Percentiles rank a stretch among this genome's conserved stretches.
Conservation (phyloP, 345 rosid genomes). For the Euphorbia lathyris region DNA sequence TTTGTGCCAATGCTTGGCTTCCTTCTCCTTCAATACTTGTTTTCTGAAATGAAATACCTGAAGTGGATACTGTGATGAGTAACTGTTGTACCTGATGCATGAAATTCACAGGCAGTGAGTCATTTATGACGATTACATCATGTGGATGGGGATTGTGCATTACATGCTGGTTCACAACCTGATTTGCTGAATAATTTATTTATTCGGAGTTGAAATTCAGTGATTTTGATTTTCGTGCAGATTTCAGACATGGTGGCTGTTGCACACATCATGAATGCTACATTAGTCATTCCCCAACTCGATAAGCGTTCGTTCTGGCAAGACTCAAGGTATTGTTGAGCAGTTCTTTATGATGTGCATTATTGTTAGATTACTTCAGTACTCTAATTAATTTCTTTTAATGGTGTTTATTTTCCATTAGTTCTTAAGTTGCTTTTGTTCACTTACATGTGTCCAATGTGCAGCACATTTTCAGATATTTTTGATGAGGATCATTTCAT, state of each 20-base stretch:
- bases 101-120: neutral
- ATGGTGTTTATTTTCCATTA: neutral
- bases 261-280: slow-evolving; percentile 87
- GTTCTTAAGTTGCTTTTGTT: slow-evolving; percentile 8
- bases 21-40: too few relatives aligned
- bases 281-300: slow-evolving; percentile 82
- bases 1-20: too few relatives aligned
- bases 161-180: neutral
- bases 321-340: slow-evolving; percentile 67
- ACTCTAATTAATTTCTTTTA: neutral
- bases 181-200: neutral
- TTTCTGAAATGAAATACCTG: neutral
- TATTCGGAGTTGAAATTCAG: neutral
- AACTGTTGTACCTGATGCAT: neutral
- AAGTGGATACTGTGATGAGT: too few relatives aligned
- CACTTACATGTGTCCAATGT: slow-evolving; percentile 17
- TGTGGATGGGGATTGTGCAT: neutral
- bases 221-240: slow-evolving; percentile 35
- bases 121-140: neutral
- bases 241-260: slow-evolving; percentile 93
- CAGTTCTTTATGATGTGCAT: slow-evolving; percentile 5
- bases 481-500: slow-evolving; percentile 78
- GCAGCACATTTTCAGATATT: slow-evolving; percentile 77
- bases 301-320: slow-evolving; percentile 91
- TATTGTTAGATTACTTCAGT: neutral